Conservation (phyloP, 2,329 filamentous ascomycete species). For the Bipolaris cookei region DNA sequence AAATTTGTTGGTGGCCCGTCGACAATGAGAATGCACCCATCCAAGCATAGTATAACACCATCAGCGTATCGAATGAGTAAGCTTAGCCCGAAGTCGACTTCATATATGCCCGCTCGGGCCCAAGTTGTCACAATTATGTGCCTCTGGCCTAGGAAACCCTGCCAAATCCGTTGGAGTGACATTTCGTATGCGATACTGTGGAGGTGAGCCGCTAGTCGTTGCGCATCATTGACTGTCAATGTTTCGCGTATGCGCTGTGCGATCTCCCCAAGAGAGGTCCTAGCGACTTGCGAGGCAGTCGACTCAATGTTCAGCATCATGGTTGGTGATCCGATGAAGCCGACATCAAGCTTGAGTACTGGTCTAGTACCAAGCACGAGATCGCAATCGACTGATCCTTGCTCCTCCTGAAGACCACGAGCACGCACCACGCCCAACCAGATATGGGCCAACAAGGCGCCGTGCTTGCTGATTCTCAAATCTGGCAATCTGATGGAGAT, state of each 20-base stretch:
- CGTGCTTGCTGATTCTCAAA: constrained; percentile 15
- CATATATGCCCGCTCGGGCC: constrained; percentile 17
- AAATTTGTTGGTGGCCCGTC: constrained; percentile 2
- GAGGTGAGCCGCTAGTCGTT: constrained; percentile 7
- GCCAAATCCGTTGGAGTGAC: constrained; percentile 16
- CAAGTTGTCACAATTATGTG: constrained; percentile 18
- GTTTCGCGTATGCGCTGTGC: not conserved
- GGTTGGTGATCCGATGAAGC: constrained; percentile 13
- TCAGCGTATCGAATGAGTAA: constrained; percentile 14
- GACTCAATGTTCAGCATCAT: constrained; percentile 18
- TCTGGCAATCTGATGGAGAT: not conserved
- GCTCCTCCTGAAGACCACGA: constrained; percentile 7
- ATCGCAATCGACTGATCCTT: constrained; percentile 14
- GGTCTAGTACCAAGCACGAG: constrained; percentile 13
- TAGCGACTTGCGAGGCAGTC: constrained; percentile 2
- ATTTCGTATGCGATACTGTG: constrained; percentile 19
- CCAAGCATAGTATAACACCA: constrained; percentile 11
- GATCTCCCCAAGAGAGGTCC: not conserved
- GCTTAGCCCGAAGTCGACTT: constrained; percentile 13
- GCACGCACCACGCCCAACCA: constrained; percentile 18
- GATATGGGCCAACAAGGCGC: constrained; percentile 17
- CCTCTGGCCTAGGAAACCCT: constrained; percentile 13
- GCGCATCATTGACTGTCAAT: constrained; percentile 9
- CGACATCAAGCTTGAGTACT: constrained; percentile 4
- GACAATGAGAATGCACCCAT: constrained; percentile 12